These are phyloP conservation scores for Boletus pseudo-olivaceus DNA, from an alignment of 768 basidiomycete species.

Conservation along the genomic window DNA sequence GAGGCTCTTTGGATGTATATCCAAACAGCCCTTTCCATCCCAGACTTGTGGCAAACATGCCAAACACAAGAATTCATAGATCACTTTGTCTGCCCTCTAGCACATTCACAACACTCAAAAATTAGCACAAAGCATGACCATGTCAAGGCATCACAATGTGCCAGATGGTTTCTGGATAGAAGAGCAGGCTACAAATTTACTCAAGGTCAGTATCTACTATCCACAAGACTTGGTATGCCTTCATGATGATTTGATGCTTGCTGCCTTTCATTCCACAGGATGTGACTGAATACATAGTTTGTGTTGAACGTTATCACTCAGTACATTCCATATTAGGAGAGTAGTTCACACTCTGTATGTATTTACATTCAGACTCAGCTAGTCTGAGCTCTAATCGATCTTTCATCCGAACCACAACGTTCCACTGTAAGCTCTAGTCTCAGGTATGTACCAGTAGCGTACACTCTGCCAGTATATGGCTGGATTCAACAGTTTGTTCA, in stretches of 20 bases:
- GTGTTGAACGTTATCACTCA: no score
- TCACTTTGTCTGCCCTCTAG: constrained; percentile 18
- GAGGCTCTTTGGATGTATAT: constrained; percentile 64
- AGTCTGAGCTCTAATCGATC: no score
- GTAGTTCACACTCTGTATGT: no score
- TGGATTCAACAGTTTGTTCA: no score
- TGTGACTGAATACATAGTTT: not conserved
- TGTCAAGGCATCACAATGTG: constrained; percentile 3
- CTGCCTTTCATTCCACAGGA: not conserved
- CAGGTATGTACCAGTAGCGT: no score
- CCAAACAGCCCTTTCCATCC: constrained; percentile 3
- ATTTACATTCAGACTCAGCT: no score
- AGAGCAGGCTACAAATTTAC: not conserved
- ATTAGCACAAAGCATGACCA: not conserved
- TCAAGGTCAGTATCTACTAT: no score
- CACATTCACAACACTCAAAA: not conserved
- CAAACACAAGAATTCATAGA: constrained; percentile 9
- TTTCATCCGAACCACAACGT: no score
- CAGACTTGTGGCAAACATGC: not conserved
- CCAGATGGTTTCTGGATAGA: constrained; percentile 11
- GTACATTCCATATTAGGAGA: no score
- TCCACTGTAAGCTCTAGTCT: no score
- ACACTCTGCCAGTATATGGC: no score
- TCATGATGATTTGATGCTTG: not conserved
- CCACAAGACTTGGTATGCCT: not conserved